These are phyloP conservation scores for Phanerochaete carnosa DNA, from an alignment of 768 basidiomycete species.

Conservation along the genomic window DNA sequence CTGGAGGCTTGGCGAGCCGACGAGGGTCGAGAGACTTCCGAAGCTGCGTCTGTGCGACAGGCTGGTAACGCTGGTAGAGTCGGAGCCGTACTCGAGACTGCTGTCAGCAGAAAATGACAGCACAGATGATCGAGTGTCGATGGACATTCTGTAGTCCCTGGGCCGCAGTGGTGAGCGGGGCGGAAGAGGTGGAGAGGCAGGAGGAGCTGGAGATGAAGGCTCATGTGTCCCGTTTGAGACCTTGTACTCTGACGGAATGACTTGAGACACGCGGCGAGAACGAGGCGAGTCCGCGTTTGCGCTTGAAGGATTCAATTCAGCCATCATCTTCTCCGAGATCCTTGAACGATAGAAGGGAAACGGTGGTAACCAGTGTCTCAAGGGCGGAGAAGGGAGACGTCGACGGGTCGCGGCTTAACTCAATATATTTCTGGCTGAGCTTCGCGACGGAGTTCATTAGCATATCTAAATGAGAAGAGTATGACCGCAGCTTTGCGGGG, in stretches of 20 bases:
- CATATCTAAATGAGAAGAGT: background rate
- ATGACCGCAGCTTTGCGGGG: slow-evolving; percentile 2
- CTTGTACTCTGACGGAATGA: slow-evolving; percentile 18
- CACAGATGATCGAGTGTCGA: slow-evolving; percentile 11
- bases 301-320: slow-evolving; percentile 8
- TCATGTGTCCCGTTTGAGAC: slow-evolving; percentile 9
- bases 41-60: slow-evolving; percentile 25
- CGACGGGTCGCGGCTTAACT: background rate
- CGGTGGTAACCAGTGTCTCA: background rate
- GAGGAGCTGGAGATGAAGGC: slow-evolving; percentile 17
- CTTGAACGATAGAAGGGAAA: background rate
- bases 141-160: slow-evolving; percentile 7
- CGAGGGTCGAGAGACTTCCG: slow-evolving; percentile 22
- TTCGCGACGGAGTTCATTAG: slow-evolving; percentile 1
- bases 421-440: slow-evolving; percentile 7
- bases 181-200: slow-evolving; percentile 25
- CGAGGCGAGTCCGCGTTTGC: slow-evolving; percentile 24
- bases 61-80: slow-evolving; percentile 26
- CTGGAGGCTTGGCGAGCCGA: slow-evolving; percentile 16
- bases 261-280: slow-evolving; percentile 30
- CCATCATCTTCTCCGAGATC: slow-evolving; percentile 2
- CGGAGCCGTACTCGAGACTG: slow-evolving; percentile 4
- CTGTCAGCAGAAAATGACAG: slow-evolving; percentile 2
- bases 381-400: background rate
- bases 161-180: slow-evolving; percentile 29